Percentiles rank a stretch among this genome's conserved stretches.
Evolutionary conservation across 164 flowering plant species (phyloP).

Genomic region (Platanus orientalis): DNA sequence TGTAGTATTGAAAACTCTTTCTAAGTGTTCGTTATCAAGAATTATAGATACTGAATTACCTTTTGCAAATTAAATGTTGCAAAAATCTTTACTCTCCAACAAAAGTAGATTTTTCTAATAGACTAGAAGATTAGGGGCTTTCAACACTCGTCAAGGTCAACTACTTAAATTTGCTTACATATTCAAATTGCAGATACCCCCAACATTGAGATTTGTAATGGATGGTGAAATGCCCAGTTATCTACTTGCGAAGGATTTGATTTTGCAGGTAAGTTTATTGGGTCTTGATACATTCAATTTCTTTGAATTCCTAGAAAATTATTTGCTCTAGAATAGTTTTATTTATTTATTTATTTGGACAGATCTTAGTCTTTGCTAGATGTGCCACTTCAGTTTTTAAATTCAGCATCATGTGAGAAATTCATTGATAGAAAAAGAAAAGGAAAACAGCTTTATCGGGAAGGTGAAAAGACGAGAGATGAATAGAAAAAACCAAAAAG

Average conservation of each 20-base stretch:
- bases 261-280: conserved; percentile 71
- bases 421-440: not conserved
- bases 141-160: too few species aligned
- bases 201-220: conserved; percentile 86
- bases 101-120: too few species aligned
- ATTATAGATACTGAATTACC: too few species aligned
- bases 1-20: too few species aligned
- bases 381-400: not conserved
- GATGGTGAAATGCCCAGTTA: conserved; percentile 97
- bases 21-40: too few species aligned
- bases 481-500: too few species aligned
- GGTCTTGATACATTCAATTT: conserved; percentile 1
- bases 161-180: too few species aligned
- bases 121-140: too few species aligned
- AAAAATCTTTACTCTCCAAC: too few species aligned
- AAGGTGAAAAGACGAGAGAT: too few species aligned
- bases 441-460: too few species aligned
- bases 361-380: not conserved
- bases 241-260: conserved; percentile 95
- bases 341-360: not conserved
- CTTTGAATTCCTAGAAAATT: not conserved
- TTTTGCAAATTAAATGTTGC: too few species aligned
- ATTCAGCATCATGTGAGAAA: not conserved
- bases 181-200: conserved; percentile 71
- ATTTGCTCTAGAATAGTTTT: not conserved